A percentile compares a stretch with the other conserved stretches of the same genome.
Evolutionary conservation across 139 green algal species (phyloP).

Genomic region (Microglena sp.): DNA sequence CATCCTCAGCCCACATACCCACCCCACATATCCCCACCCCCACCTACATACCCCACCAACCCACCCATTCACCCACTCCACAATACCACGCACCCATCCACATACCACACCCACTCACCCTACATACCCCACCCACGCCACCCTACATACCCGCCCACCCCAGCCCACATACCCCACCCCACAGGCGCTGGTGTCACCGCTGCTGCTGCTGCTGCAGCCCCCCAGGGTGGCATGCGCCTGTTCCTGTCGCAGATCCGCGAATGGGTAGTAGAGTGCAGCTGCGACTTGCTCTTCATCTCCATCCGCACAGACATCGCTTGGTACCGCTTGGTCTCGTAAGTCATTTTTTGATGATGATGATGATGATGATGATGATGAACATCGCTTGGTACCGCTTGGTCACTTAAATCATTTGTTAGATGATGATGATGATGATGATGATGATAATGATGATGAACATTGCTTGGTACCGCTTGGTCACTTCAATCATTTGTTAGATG

Average conservation of each 20-base stretch:
- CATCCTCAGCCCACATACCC: too few species aligned
- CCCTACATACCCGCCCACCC: too few species aligned
- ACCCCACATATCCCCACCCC: too few species aligned
- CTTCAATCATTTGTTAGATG: too few species aligned
- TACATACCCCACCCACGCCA: too few species aligned
- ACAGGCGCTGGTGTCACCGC: slow-evolving; percentile 10
- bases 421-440: not conserved
- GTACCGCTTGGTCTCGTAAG: slow-evolving; percentile 73
- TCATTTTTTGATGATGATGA: not conserved
- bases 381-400: not conserved
- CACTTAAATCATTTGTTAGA: too few species aligned
- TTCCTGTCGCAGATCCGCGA: slow-evolving; percentile 83
- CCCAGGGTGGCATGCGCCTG: slow-evolving; percentile 59
- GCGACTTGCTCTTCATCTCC: slow-evolving; percentile 82
- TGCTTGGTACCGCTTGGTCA: not conserved
- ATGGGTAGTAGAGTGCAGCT: slow-evolving; percentile 81
- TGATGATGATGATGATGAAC: not conserved
- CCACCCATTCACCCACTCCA: too few species aligned
- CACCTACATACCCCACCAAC: too few species aligned
- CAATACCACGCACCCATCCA: too few species aligned
- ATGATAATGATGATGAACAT: not conserved
- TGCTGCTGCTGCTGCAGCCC: slow-evolving; percentile 9
- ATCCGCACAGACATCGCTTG: slow-evolving; percentile 84
- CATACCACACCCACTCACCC: too few species aligned
- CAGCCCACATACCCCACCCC: too few species aligned